Evolutionary conservation across 306 rosid species (phyloP).

Genomic region (Quercus rubra): DNA sequence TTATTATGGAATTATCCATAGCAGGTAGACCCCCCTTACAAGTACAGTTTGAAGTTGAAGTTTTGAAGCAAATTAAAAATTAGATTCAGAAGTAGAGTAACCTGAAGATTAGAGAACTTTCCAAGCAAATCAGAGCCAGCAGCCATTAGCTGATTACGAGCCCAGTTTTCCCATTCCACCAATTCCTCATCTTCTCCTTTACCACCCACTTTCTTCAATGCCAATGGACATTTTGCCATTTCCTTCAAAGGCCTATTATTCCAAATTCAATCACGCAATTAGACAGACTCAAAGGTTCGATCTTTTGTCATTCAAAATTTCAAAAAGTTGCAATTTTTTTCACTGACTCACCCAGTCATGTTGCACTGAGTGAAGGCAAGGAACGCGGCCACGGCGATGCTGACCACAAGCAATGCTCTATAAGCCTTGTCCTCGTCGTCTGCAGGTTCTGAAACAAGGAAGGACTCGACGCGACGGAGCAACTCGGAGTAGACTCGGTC

Average conservation of each 20-base stretch:
- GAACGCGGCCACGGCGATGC: constrained; percentile 66
- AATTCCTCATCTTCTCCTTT: constrained; percentile 23
- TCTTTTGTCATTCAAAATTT: no score
- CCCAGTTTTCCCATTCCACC: constrained; percentile 78
- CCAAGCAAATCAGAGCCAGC: constrained; percentile 91
- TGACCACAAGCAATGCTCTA: constrained; percentile 42
- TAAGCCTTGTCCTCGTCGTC: constrained; percentile 35
- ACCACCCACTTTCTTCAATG: constrained; percentile 24
- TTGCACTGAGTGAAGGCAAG: constrained; percentile 65
- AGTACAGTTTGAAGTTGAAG: no score
- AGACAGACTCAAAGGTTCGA: no score
- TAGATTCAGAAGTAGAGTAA: constrained; percentile 4
- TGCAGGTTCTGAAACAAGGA: constrained; percentile 32
- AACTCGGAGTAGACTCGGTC: constrained; percentile 54
- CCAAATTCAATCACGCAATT: background rate
- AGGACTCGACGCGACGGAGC: constrained; percentile 50
- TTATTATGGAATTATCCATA: no score
- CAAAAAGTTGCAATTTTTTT: no score
- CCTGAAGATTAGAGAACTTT: constrained; percentile 85
- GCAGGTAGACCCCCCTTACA: no score
- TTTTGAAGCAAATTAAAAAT: no score
- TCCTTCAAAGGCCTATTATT: constrained; percentile 56
- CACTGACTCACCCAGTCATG: constrained; percentile 60
- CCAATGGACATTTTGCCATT: constrained; percentile 65
- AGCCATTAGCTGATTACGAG: constrained; percentile 82